Conservation (phyloP, 345 rosid genomes). For the Salix exigua region DNA sequence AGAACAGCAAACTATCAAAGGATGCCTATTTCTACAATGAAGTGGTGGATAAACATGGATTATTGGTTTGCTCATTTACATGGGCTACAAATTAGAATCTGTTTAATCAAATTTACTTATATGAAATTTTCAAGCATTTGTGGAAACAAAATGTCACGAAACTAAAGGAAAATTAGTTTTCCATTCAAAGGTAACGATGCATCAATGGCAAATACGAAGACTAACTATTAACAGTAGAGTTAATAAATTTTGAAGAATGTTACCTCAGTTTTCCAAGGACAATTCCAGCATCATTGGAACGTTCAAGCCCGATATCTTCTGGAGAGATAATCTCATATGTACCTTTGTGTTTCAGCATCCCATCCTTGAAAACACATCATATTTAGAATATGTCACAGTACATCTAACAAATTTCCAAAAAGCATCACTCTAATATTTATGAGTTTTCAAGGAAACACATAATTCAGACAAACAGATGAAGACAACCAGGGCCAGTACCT, state of each 20-base stretch:
- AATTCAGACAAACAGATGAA: background rate
- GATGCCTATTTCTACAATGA: background rate
- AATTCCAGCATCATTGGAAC: conserved; percentile 80
- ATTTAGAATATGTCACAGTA: background rate
- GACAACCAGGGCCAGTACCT: background rate
- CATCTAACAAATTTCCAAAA: background rate
- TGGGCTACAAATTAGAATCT: background rate
- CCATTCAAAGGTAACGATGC: too few relatives aligned
- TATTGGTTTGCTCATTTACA: background rate
- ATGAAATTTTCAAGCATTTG: too few relatives aligned
- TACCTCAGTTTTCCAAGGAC: conserved; percentile 96
- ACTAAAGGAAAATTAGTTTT: too few relatives aligned
- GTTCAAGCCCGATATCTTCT: conserved; percentile 86
- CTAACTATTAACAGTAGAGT: background rate
- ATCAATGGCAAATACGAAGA: background rate
- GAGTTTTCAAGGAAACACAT: background rate
- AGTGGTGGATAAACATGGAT: background rate
- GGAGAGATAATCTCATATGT: conserved; percentile 91
- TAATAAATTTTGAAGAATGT: background rate
- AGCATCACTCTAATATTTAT: background rate
- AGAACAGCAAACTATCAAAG: background rate
- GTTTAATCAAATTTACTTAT: too few relatives aligned
- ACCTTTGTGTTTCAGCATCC: conserved; percentile 89
- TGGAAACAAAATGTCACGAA: too few relatives aligned
- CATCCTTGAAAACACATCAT: conserved; percentile 52